These are phyloP conservation scores for Nitzschia sp. DNA, from an alignment of 108 stramenopile genomes.

Conservation along the genomic window DNA sequence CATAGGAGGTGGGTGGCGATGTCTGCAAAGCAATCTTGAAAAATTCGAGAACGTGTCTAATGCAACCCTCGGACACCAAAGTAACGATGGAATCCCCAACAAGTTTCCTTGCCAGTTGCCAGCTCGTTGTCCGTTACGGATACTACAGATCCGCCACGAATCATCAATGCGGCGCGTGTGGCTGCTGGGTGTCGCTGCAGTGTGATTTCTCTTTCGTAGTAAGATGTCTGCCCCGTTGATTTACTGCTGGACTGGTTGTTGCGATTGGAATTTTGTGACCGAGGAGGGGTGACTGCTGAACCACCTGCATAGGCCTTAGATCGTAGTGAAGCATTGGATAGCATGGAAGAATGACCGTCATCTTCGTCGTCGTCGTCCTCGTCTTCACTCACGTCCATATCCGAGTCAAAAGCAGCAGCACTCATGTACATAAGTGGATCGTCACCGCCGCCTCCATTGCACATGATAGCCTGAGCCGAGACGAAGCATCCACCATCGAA, in stretches of 20 bases:
- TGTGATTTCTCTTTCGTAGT: background rate
- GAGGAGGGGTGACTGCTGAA: background rate
- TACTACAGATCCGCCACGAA: background rate
- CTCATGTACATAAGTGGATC: constrained; percentile 1
- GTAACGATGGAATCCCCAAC: background rate
- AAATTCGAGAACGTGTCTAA: too few species aligned
- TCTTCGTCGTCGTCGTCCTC: constrained; percentile 63
- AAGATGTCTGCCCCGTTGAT: background rate
- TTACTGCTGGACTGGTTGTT: background rate
- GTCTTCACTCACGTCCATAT: constrained; percentile 23
- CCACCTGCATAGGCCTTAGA: constrained; percentile 2
- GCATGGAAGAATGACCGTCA: constrained; percentile 61
- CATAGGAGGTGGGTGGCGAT: too few species aligned
- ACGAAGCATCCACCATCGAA: constrained; percentile 42
- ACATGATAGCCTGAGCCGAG: constrained; percentile 33
- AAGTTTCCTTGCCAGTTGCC: background rate
- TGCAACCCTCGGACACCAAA: too few species aligned
- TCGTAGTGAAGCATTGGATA: constrained; percentile 50
- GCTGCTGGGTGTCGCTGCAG: background rate
- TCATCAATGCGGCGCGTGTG: background rate
- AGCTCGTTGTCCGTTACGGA: background rate
- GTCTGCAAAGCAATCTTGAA: too few species aligned
- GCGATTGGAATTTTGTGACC: background rate
- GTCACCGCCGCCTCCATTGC: constrained; percentile 17
- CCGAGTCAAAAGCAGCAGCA: constrained; percentile 5